Percentiles rank a stretch among this genome's conserved stretches.
Evolutionary conservation across 345 rosid species (phyloP).

Genomic region (Eucalyptus cladocalyx): DNA sequence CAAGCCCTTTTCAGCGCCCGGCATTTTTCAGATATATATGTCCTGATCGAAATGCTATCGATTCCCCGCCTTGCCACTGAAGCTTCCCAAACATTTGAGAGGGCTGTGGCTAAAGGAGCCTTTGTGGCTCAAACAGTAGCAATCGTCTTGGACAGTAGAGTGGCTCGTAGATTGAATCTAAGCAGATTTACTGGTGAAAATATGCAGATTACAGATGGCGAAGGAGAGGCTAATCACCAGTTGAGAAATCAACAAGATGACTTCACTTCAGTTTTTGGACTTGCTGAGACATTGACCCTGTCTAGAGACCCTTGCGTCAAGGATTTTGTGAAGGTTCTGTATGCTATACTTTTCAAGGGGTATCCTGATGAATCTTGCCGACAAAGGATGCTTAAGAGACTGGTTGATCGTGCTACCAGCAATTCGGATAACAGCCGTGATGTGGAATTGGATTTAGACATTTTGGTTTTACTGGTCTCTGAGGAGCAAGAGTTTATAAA

Average conservation of each 20-base stretch:
- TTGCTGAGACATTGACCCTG: slow-evolving; percentile 84
- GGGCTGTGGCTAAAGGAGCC: slow-evolving; percentile 83
- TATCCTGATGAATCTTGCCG: slow-evolving; percentile 72
- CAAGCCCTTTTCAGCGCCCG: slow-evolving; percentile 27
- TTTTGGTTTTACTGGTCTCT: slow-evolving; percentile 66
- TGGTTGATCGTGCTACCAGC: slow-evolving; percentile 76
- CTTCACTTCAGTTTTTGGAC: slow-evolving; percentile 68
- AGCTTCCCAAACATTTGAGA: slow-evolving; percentile 87
- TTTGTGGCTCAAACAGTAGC: slow-evolving; percentile 67
- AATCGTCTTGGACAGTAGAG: slow-evolving; percentile 80
- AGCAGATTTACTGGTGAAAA: slow-evolving; percentile 35
- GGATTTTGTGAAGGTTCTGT: slow-evolving; percentile 80
- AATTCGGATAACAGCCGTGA: slow-evolving; percentile 50
- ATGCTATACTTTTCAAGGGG: slow-evolving; percentile 76
- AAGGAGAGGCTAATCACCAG: slow-evolving; percentile 61
- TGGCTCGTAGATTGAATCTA: slow-evolving; percentile 39
- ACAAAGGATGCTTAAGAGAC: slow-evolving; percentile 74
- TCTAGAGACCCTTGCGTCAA: slow-evolving; percentile 61
- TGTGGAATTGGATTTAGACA: slow-evolving; percentile 63
- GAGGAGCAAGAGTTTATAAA: slow-evolving; percentile 74
- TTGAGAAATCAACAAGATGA: slow-evolving; percentile 52
- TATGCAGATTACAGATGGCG: slow-evolving; percentile 49
- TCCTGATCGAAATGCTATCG: slow-evolving; percentile 87
- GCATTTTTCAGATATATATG: slow-evolving; percentile 76
- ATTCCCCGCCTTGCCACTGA: slow-evolving; percentile 81